A percentile compares a stretch with the other conserved stretches of the same genome.
phyloP scores from a whole-genome alignment of 2,329 filamentous ascomycete genomes.

The Hymenotorrendiella dingleyae region DNA sequence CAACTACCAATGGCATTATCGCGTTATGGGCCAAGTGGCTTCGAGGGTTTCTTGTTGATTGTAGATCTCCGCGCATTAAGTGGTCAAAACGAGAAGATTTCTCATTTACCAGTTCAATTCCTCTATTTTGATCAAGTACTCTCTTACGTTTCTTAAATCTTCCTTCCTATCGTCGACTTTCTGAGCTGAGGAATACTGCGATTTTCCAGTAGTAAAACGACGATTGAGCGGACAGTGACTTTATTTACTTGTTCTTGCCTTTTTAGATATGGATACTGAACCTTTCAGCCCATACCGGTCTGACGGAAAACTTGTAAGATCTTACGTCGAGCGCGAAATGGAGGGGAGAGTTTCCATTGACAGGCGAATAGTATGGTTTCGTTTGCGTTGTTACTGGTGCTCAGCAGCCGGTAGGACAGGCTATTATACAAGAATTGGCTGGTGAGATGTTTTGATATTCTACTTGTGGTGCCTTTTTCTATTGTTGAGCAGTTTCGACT shows the following conservation, averaged over 20 bases:
- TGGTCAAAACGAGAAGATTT: background rate
- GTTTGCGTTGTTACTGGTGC: slow-evolving; percentile 60
- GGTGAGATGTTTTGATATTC: too few species aligned
- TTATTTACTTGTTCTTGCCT: background rate
- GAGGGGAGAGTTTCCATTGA: background rate
- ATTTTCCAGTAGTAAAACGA: too few species aligned
- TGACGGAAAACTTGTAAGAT: slow-evolving; percentile 26
- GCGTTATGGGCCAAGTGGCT: too few species aligned
- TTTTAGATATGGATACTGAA: slow-evolving; percentile 17
- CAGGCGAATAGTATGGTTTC: slow-evolving; percentile 49
- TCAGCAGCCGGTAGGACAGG: slow-evolving; percentile 52
- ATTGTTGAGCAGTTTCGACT: background rate
- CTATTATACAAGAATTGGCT: slow-evolving; percentile 54
- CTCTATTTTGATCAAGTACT: too few species aligned
- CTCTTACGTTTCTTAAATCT: too few species aligned
- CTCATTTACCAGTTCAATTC: too few species aligned
- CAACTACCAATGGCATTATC: too few species aligned
- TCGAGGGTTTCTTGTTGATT: slow-evolving; percentile 1
- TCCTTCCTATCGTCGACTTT: too few species aligned
- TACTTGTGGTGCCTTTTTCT: too few species aligned
- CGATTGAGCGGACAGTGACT: too few species aligned
- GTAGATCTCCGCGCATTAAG: slow-evolving; percentile 6
- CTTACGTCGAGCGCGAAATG: too few species aligned
- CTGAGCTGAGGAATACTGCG: too few species aligned
- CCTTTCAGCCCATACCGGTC: slow-evolving; percentile 27